These are phyloP conservation scores for Nakataea oryzae DNA, from an alignment of 2,329 filamentous ascomycete species.

Conservation along the genomic window DNA sequence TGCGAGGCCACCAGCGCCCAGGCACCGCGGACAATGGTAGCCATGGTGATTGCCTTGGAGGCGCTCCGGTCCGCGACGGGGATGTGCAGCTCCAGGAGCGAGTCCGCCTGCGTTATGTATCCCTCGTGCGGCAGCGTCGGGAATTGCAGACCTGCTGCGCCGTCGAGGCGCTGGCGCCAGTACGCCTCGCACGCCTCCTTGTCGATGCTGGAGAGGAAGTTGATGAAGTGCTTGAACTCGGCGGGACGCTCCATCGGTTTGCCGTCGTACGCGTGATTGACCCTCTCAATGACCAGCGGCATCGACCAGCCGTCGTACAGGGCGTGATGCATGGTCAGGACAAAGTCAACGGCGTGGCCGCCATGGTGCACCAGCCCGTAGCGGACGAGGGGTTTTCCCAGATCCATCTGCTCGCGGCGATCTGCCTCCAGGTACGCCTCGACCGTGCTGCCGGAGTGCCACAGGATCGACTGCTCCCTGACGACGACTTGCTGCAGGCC, in stretches of 20 bases:
- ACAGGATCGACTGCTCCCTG: constrained; percentile 23
- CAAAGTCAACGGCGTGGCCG: constrained; percentile 27
- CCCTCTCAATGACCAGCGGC: constrained; percentile 35
- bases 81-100: constrained; percentile 41
- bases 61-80: constrained; percentile 14
- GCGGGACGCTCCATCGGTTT: constrained; percentile 21
- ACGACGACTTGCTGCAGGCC: constrained; percentile 38
- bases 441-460: constrained; percentile 21
- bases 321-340: constrained; percentile 45
- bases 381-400: constrained; percentile 33
- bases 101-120: constrained; percentile 40
- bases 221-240: constrained; percentile 38
- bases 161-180: constrained; percentile 34
- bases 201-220: constrained; percentile 29
- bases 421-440: constrained; percentile 29
- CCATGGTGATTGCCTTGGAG: constrained; percentile 31
- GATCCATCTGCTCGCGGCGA: constrained; percentile 27
- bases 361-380: constrained; percentile 29
- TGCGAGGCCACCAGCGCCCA: constrained; percentile 45
- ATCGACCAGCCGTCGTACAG: constrained; percentile 48
- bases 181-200: constrained; percentile 28
- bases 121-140: constrained; percentile 33
- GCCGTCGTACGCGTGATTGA: constrained; percentile 32
- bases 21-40: constrained; percentile 46
- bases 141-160: constrained; percentile 34